phyloP scores from a whole-genome alignment of 73 alveolate species.

The Paramecium pentaurelia region DNA sequence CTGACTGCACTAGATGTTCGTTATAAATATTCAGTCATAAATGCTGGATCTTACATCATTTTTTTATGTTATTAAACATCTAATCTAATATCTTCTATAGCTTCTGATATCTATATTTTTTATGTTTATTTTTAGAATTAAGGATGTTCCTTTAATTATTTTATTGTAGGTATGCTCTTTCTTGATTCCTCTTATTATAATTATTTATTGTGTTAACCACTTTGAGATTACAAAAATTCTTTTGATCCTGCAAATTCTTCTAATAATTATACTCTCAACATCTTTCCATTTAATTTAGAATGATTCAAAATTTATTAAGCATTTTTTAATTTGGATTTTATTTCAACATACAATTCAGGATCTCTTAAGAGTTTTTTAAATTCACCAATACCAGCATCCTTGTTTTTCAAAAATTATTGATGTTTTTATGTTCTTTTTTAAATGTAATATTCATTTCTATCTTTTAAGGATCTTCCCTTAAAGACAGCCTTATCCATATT shows the following conservation, averaged over 20 bases:
- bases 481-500: conserved; percentile 20
- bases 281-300: conserved; percentile 43
- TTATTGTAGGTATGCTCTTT: not conserved
- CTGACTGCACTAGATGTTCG: conserved; percentile 25
- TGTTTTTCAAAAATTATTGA: not conserved
- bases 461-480: conserved; percentile 30
- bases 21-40: conserved; percentile 21
- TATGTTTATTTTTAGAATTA: not conserved
- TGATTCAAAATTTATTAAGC: conserved; percentile 28
- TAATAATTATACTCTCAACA: conserved; percentile 20
- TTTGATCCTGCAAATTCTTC: conserved; percentile 20
- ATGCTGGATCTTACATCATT: conserved; percentile 33
- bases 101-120: not conserved
- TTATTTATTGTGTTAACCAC: not conserved
- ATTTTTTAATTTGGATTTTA: conserved; percentile 1
- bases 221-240: not conserved
- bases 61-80: conserved; percentile 14
- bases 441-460: conserved; percentile 18
- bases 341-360: conserved; percentile 44
- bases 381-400: conserved; percentile 1
- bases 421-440: not conserved
- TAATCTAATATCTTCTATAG: not conserved
- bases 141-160: not conserved
- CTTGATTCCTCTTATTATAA: not conserved
- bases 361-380: not conserved